Base-by-base conservation (phyloP, 305 asterid genomes). In the Nicotiana rustica region DNA sequence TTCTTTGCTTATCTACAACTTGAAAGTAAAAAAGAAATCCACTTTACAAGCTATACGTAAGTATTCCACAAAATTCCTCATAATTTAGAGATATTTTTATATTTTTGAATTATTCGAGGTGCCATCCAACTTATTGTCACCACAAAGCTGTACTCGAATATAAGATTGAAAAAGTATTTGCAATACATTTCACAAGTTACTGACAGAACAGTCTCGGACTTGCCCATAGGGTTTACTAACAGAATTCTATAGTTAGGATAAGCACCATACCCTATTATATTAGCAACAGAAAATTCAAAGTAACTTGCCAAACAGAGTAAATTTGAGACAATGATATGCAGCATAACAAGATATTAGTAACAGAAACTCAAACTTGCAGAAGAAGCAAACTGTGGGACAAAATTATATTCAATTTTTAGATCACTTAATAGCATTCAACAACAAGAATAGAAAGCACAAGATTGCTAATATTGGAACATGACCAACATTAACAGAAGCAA, bases 381-480 rank as follows among this genome's bases (percentile, higher is more conserved):
- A 52, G 59, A 14, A 52, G 17, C 59, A 17, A 52, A 52, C 59
- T 3, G 5, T 52, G 15, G 59, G 17, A 52, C 59, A 52, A 52
- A 52, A 52, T 10, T 52, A 52, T 13, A 52, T 13, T 52, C 81
- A 82, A 69, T 87, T 84, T 35, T 79, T 33, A 69, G 82, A 87
- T 76, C 38, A 81, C 80, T 81, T 79, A 79, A 87, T 33, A 59
- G 82, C 81, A 87, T 79, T 82, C 75, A 64, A 68, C 77, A 85
- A 80, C 84, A 77, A 79, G 61, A 77, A 83, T 15, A 75, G 64
- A 35, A 64, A 86, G 75, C 49, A 62, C 78, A 86, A 33, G 79
- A 82, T 82, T 67, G 85, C 31, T 41, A 82, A 86, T 82, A 85
- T 81, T 41, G 35, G 83, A 81, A 83, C 83, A 78, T 87, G 83